phyloP scores from a whole-genome alignment of 345 rosid species.

The Citrus maxima region DNA sequence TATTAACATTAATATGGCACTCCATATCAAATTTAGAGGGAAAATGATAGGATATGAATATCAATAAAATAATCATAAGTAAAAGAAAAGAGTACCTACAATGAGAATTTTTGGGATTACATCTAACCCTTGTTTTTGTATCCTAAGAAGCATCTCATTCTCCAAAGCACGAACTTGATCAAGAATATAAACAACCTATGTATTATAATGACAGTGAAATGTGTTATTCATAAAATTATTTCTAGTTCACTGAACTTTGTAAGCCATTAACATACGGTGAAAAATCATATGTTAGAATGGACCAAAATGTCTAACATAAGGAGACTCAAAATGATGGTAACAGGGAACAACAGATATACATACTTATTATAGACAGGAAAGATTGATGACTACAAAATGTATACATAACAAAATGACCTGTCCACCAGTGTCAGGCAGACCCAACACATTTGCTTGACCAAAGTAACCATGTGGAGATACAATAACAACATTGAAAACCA shows the following conservation, averaged over 20 bases:
- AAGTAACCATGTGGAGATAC: constrained; percentile 63
- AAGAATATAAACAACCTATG: constrained; percentile 53
- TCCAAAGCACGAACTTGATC: constrained; percentile 71
- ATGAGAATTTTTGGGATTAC: constrained; percentile 44
- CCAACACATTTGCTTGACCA: constrained; percentile 65
- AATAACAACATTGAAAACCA: constrained; percentile 63
- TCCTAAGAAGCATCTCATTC: constrained; percentile 58
- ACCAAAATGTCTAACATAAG: neutral
- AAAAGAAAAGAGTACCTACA: constrained; percentile 25
- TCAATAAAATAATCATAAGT: neutral
- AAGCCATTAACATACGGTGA: neutral
- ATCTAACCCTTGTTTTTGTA: constrained; percentile 49
- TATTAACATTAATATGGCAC: neutral
- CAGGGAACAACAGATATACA: neutral
- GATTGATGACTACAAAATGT: neutral
- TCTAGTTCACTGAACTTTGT: neutral
- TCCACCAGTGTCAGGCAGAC: constrained; percentile 66
- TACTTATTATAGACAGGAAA: neutral
- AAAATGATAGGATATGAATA: neutral
- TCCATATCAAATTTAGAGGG: neutral
- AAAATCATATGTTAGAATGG: neutral
- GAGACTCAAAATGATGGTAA: neutral
- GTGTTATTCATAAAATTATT: neutral
- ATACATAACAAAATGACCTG: constrained; percentile 30
- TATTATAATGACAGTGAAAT: neutral